phyloP scores from a whole-genome alignment of 176 grass and related monocot genomes.

The Hordeum marinum region DNA sequence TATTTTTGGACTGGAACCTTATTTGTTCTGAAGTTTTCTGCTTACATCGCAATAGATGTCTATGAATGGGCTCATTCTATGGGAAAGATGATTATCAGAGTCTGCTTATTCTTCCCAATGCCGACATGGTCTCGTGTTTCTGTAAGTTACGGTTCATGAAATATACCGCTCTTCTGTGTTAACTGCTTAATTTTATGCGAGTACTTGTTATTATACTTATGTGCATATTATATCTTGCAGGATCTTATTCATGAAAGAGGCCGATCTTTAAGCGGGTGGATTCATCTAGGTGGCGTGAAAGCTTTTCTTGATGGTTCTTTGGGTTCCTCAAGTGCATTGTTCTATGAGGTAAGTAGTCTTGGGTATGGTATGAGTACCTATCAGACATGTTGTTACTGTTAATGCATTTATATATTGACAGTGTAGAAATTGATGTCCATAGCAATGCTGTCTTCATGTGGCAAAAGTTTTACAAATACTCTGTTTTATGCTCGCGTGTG shows the following conservation, averaged over 20 bases:
- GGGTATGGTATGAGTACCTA: not conserved
- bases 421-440: not conserved
- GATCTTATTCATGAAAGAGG: conserved; percentile 69
- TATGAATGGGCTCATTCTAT: conserved; percentile 85
- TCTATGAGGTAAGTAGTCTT: conserved; percentile 59
- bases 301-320: conserved; percentile 89
- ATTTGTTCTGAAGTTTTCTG: conserved; percentile 3
- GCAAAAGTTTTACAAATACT: not conserved
- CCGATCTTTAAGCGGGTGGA: conserved; percentile 68
- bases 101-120: conserved; percentile 90
- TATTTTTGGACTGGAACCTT: not conserved
- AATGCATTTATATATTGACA: not conserved
- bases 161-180: conserved; percentile 1
- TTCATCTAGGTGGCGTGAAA: conserved; percentile 96
- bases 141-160: conserved; percentile 49
- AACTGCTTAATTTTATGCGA: not conserved
- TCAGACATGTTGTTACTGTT: not conserved
- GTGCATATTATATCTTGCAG: conserved; percentile 36
- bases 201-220: conserved; percentile 12
- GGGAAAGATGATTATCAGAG: conserved; percentile 75
- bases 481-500: not conserved
- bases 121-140: conserved; percentile 62
- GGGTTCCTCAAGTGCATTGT: conserved; percentile 84
- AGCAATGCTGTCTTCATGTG: not conserved
- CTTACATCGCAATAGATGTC: conserved; percentile 43